Base-by-base conservation (phyloP, 2,329 filamentous ascomycete species). In the Pseudogymnoascus sp. region DNA sequence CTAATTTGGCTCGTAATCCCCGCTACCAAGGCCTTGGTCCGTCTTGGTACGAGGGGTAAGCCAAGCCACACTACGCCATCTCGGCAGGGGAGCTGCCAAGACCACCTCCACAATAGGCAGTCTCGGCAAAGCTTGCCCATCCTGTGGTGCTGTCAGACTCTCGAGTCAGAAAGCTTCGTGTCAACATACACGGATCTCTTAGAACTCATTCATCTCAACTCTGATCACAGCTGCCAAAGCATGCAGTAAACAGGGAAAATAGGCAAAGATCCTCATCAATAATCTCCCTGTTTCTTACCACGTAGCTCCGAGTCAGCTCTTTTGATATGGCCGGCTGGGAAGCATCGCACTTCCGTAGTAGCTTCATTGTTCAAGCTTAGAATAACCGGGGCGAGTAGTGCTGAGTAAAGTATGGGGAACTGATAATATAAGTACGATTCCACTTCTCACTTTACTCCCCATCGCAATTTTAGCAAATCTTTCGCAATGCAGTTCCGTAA, bases 91-190 rank as follows among this genome's bases (percentile, higher is more conserved):
- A 11, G 7, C 45, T 26, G 45, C 45, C 45, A 31, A 31, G 45
- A 7, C 45, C 10, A 31, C n/a, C 26, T 37, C 26, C 45, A 52
- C 43, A 29, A 49, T 23, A 29, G 14, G 23, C 23, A 29, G 29
- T n/a, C 49, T 21, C 29, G 49, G 49, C 49, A 55, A 55, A 21
- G 49, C n/a, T 55, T 55, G 45, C 29, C 49, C 10, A 19, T 33
- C 10, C 6, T 14, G 16, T 55, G 49, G 49, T 19, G 29, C 49
- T 55, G 29, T 55, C 49, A 55, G n/a, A 33, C 26, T 19, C 7
- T 33, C 49, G 49, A 33, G 49, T 55, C 49, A 33, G 49, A 55
- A 19, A 55, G 26, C 49, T 55, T 33, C n/a, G n/a, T 55, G 49
- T 33, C 49, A 55, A 26, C 14, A 29, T 49, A 4, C 23, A n/a